Conservation (phyloP, 441 rosid species). For the Raphanus hybrid region DNA sequence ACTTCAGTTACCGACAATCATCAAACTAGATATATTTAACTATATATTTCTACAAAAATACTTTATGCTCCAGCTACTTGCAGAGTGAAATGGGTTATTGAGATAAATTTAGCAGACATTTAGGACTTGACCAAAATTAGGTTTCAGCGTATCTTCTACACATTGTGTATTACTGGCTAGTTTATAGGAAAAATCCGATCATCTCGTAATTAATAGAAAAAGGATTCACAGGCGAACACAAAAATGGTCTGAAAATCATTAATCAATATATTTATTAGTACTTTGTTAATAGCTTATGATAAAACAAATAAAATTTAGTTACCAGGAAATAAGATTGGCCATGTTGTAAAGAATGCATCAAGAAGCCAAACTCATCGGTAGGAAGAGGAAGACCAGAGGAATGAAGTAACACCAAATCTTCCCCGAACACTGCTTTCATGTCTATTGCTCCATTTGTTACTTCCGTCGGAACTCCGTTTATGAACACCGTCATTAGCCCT, state of each 20-base stretch:
- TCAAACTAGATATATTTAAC: constrained; percentile 4
- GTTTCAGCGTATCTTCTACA: constrained; percentile 7
- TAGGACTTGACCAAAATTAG: constrained; percentile 12
- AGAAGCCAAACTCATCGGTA: constrained; percentile 70
- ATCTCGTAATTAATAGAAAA: background rate
- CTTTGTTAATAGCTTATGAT: background rate
- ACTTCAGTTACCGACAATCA: constrained; percentile 35
- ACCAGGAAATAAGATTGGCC: constrained; percentile 97
- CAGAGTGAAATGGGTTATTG: constrained; percentile 20
- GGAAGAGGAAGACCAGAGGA: constrained; percentile 85
- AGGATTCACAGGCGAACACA: constrained; percentile 8
- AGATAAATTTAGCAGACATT: constrained; percentile 16
- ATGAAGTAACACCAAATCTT: constrained; percentile 64
- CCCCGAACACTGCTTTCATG: constrained; percentile 75
- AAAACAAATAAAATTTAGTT: constrained; percentile 17
- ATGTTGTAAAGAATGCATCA: constrained; percentile 75
- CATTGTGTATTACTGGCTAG: background rate
- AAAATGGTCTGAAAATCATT: background rate
- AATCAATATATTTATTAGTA: background rate
- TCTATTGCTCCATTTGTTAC: constrained; percentile 80
- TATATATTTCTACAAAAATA: background rate
- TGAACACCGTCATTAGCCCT: constrained; percentile 78
- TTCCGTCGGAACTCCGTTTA: constrained; percentile 83
- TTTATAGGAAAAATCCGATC: background rate
- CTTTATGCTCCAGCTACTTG: constrained; percentile 6